Conservation (phyloP, 2,329 filamentous ascomycete species). For the Neofusicoccum kwambonambiense region DNA sequence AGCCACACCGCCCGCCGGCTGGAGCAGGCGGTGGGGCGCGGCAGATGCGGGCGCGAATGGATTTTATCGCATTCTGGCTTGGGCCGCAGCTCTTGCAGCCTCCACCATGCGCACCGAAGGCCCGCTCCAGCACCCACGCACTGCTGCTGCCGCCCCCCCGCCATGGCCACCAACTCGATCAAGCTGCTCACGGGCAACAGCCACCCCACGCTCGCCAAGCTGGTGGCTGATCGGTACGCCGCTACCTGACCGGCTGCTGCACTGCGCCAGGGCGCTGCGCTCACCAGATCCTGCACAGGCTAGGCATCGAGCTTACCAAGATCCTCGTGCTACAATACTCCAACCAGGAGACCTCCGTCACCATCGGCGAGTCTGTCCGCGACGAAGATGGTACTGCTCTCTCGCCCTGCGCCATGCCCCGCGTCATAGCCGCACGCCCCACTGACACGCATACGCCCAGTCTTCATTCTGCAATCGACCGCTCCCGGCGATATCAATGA, state of each 20-base stretch:
- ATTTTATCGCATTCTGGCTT: slow-evolving; percentile 12
- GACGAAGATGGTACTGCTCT: slow-evolving; percentile 77
- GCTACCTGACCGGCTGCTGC: slow-evolving; percentile 12
- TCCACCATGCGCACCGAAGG: slow-evolving; percentile 6
- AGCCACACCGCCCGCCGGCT: not conserved
- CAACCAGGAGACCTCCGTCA: slow-evolving; percentile 85
- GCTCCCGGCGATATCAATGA: slow-evolving; percentile 96
- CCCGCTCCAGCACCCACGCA: slow-evolving; percentile 8
- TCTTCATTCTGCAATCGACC: slow-evolving; percentile 95
- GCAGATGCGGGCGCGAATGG: slow-evolving; percentile 7
- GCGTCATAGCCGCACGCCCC: slow-evolving; percentile 1
- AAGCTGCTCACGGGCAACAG: slow-evolving; percentile 75
- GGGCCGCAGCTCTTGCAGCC: not conserved
- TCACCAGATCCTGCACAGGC: slow-evolving; percentile 47
- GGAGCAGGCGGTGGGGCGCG: slow-evolving; percentile 1
- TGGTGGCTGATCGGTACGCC: slow-evolving; percentile 63
- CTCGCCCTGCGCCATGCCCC: slow-evolving; percentile 29
- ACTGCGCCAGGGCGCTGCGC: slow-evolving; percentile 1
- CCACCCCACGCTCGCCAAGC: slow-evolving; percentile 68
- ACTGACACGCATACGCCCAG: slow-evolving; percentile 42
- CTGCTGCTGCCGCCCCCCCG: slow-evolving; percentile 3
- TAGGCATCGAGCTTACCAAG: slow-evolving; percentile 75
- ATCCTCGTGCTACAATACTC: slow-evolving; percentile 81
- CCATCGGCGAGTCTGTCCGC: slow-evolving; percentile 91
- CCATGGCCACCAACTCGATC: slow-evolving; percentile 71